Evolutionary conservation across 371 early-diverging fungal species (phyloP).

Genomic region (Mucor racemosus): DNA sequence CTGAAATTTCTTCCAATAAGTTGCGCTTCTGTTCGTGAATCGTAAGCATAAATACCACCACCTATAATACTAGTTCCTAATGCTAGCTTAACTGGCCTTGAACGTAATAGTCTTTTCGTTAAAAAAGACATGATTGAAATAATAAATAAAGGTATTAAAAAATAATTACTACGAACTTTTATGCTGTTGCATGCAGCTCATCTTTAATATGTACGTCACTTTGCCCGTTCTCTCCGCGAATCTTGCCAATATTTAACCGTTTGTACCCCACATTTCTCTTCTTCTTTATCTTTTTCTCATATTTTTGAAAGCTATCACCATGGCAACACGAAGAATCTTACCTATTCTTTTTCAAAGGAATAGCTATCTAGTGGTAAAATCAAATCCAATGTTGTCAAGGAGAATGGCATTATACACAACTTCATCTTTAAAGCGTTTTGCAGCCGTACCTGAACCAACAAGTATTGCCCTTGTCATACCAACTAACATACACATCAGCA

Average conservation of each 20-base stretch:
- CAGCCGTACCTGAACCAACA: slow-evolving; percentile 28
- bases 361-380: neutral
- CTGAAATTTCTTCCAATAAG: slow-evolving; percentile 59
- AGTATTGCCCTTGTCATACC: slow-evolving; percentile 13
- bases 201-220: neutral
- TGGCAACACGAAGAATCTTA: slow-evolving; percentile 19
- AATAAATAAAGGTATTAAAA: neutral
- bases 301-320: neutral
- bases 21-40: slow-evolving; percentile 62
- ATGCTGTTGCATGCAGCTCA: neutral
- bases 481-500: neutral
- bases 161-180: slow-evolving; percentile 2
- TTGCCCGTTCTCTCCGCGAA: neutral
- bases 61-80: slow-evolving; percentile 27
- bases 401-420: slow-evolving; percentile 15
- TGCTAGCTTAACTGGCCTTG: slow-evolving; percentile 7
- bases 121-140: slow-evolving; percentile 16
- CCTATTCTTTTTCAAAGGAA: neutral
- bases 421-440: slow-evolving; percentile 3
- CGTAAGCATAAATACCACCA: slow-evolving; percentile 51
- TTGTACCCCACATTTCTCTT: slow-evolving; percentile 2
- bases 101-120: neutral
- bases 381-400: neutral
- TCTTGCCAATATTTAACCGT: neutral
- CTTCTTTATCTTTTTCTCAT: neutral